Evolutionary conservation across 192 early-diverging fungal species (phyloP).

Genomic region (Backusella tuberculispora): DNA sequence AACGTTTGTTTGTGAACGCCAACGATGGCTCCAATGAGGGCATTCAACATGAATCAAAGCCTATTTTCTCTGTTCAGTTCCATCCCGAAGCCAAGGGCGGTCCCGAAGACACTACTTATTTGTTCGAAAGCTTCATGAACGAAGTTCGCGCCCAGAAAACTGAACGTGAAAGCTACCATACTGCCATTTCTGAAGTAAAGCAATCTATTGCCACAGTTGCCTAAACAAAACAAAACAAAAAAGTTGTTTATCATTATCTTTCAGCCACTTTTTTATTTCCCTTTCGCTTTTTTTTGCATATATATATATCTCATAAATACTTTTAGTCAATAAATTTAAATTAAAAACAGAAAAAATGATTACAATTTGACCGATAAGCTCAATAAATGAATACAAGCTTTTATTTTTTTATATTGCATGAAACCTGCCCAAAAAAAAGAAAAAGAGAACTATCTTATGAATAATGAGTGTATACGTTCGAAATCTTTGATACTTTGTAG

Average conservation of each 20-base stretch:
- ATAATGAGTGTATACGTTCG: conserved; percentile 35
- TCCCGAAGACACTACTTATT: conserved; percentile 85
- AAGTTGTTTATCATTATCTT: neutral
- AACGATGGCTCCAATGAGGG: conserved; percentile 97
- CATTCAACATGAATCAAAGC: conserved; percentile 73
- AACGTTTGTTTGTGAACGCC: conserved; percentile 89
- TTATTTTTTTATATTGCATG: conserved; percentile 11
- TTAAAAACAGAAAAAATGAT: neutral
- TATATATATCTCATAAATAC: neutral
- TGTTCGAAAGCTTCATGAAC: conserved; percentile 83
- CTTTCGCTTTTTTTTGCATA: neutral
- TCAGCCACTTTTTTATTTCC: neutral
- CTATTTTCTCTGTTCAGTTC: conserved; percentile 90
- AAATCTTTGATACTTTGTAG: conserved; percentile 33
- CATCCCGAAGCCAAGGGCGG: conserved; percentile 96
- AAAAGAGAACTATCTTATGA: conserved; percentile 26
- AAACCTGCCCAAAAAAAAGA: conserved; percentile 1
- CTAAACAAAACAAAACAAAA: conserved; percentile 13
- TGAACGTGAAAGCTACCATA: neutral
- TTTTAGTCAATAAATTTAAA: conserved; percentile 6
- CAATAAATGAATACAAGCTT: neutral
- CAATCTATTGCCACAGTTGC: conserved; percentile 21
- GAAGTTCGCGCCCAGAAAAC: conserved; percentile 67
- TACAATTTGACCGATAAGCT: conserved; percentile 13
- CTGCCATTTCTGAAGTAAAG: conserved; percentile 14